Conservation (phyloP, 2,329 filamentous ascomycete genomes). For the Phialocephala subalpina region DNA sequence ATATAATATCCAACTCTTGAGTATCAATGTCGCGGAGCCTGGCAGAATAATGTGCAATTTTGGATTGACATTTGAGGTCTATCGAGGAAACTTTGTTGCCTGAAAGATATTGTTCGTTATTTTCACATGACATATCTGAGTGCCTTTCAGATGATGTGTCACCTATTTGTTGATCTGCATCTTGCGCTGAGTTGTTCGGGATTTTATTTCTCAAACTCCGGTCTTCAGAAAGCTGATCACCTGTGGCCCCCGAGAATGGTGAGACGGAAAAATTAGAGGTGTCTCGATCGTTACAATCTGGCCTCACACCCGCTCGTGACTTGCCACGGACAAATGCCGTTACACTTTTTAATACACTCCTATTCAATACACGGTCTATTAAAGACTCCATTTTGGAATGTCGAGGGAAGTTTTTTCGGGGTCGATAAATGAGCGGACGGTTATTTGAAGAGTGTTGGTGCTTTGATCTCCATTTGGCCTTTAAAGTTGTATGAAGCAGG, state of each 20-base stretch:
- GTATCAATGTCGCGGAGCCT: background rate
- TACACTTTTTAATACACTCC: background rate
- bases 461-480: too few relatives aligned
- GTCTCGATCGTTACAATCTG: too few relatives aligned
- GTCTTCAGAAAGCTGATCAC: background rate
- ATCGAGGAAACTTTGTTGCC: too few relatives aligned
- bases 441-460: background rate
- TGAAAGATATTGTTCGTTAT: background rate
- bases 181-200: background rate
- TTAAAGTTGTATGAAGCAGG: too few relatives aligned
- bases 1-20: background rate
- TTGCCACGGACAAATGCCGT: constrained; percentile 6
- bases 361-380: constrained; percentile 6
- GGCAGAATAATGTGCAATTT: background rate
- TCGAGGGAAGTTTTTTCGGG: too few relatives aligned
- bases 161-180: background rate
- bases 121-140: background rate
- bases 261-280: background rate
- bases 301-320: background rate
- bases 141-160: background rate
- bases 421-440: background rate
- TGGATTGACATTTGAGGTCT: background rate
- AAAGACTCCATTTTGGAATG: background rate
- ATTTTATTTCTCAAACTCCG: background rate
- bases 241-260: background rate